A percentile compares a stretch with the other conserved stretches of the same genome.
Evolutionary conservation across 1,139 yeast genomes (phyloP).

Genomic region (Geotrichum aggregatum): DNA sequence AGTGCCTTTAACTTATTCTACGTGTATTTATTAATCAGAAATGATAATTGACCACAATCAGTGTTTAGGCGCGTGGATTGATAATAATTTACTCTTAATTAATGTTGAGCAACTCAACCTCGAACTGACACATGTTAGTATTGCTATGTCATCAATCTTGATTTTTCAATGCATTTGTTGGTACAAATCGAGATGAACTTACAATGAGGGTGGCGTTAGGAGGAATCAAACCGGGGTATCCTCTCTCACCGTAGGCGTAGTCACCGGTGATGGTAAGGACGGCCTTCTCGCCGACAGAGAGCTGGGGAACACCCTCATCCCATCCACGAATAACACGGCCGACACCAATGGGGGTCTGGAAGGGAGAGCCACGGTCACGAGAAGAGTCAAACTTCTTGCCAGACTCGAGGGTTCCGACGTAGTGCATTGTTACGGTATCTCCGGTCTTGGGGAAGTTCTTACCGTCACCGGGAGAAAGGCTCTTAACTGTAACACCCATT

Average conservation of each 20-base stretch:
- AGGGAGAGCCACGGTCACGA: constrained; percentile 88
- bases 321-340: constrained; percentile 96
- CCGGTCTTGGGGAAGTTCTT: constrained; percentile 79
- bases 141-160: too few relatives aligned
- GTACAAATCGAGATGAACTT: constrained; percentile 23
- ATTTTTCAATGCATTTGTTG: not conserved
- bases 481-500: constrained; percentile 42
- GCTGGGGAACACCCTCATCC: constrained; percentile 90
- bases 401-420: constrained; percentile 88
- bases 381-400: constrained; percentile 96
- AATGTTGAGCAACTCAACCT: constrained; percentile 53
- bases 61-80: too few relatives aligned
- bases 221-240: constrained; percentile 94
- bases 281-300: constrained; percentile 90
- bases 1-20: too few relatives aligned
- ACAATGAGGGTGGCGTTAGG: constrained; percentile 84
- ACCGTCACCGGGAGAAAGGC: constrained; percentile 57
- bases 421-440: constrained; percentile 80
- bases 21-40: too few relatives aligned
- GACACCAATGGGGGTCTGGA: constrained; percentile 88
- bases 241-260: constrained; percentile 90
- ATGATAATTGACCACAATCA: too few relatives aligned
- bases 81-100: too few relatives aligned
- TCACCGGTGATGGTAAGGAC: constrained; percentile 87
- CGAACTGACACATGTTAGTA: constrained; percentile 45